Evolutionary conservation across 805 yeast species (phyloP).

Genomic region (Priceomyces medius): DNA sequence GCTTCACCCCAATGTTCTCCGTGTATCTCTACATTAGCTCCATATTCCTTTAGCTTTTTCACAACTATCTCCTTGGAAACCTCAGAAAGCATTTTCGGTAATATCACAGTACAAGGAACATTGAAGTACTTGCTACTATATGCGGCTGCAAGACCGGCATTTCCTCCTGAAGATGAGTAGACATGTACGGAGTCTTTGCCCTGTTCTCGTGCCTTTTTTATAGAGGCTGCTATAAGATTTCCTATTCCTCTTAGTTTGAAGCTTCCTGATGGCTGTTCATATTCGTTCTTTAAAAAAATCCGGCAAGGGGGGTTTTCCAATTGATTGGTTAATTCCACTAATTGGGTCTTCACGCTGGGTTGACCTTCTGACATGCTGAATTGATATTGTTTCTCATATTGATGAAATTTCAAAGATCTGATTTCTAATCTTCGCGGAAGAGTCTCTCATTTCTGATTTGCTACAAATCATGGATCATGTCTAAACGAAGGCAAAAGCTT

Average conservation of each 20-base stretch:
- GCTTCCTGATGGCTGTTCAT: slow-evolving; percentile 56
- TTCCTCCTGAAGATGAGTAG: slow-evolving; percentile 34
- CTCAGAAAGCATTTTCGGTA: no score
- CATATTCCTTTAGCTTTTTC: slow-evolving; percentile 17
- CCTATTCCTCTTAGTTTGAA: slow-evolving; percentile 60
- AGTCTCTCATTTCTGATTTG: not conserved
- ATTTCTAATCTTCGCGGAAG: not conserved
- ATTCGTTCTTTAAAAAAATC: slow-evolving; percentile 49
- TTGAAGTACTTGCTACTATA: slow-evolving; percentile 20
- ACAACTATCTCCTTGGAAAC: slow-evolving; percentile 19
- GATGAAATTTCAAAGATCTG: no score
- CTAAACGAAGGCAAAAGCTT: slow-evolving; percentile 9
- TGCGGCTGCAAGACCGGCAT: slow-evolving; percentile 38
- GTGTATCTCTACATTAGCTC: slow-evolving; percentile 22
- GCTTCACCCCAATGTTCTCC: slow-evolving; percentile 37
- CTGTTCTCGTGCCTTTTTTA: slow-evolving; percentile 22
- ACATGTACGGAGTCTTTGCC: slow-evolving; percentile 19
- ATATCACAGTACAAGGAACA: slow-evolving; percentile 29
- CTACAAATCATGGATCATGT: not conserved
- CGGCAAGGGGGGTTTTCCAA: slow-evolving; percentile 32
- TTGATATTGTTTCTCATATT: no score
- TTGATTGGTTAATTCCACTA: slow-evolving; percentile 29
- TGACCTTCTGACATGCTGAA: not conserved
- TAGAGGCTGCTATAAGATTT: slow-evolving; percentile 37
- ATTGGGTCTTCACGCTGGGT: slow-evolving; percentile 24